Evolutionary conservation across 1,284 basidiomycete genomes (phyloP).

Genomic region (Moesziomyces parantarcticus): DNA sequence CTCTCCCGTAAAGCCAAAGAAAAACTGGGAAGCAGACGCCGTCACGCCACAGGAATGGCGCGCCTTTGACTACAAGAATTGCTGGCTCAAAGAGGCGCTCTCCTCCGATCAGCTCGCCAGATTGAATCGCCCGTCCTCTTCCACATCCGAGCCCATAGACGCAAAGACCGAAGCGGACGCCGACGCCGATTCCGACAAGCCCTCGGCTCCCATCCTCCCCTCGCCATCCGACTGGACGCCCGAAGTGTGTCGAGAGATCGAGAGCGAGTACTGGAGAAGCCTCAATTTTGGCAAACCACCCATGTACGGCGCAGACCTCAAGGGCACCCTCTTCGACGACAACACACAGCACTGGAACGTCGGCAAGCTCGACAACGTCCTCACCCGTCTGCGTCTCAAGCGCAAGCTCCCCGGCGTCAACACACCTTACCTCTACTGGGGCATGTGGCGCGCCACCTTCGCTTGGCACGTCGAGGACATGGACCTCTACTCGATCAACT

Average conservation of each 20-base stretch:
- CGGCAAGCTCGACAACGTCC: conserved; percentile 84
- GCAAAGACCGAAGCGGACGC: not conserved
- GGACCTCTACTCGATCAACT: conserved; percentile 97
- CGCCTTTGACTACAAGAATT: conserved; percentile 56
- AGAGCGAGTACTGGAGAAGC: conserved; percentile 91
- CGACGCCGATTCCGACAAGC: not conserved
- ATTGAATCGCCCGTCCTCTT: not conserved
- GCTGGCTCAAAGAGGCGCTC: conserved; percentile 62
- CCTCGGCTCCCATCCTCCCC: conserved; percentile 7
- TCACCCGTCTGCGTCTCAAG: conserved; percentile 81
- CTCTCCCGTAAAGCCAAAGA: conserved; percentile 45
- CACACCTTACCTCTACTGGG: conserved; percentile 96
- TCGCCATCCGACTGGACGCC: conserved; percentile 52
- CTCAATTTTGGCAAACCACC: conserved; percentile 86
- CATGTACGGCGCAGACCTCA: conserved; percentile 98
- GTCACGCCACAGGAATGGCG: conserved; percentile 60
- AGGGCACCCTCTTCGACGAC: conserved; percentile 85
- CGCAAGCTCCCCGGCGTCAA: conserved; percentile 87
- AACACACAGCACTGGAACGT: conserved; percentile 91
- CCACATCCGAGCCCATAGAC: conserved; percentile 3
- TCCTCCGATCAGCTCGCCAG: conserved; percentile 26
- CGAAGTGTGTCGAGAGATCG: conserved; percentile 80
- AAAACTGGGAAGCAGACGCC: conserved; percentile 51
- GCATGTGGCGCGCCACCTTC: conserved; percentile 97
- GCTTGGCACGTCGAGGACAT: conserved; percentile 96